Evolutionary conservation across 1,284 basidiomycete genomes (phyloP), one percentile per base, ranked within the genome.

Genomic region (Heterobasidion parviporum): DNA sequence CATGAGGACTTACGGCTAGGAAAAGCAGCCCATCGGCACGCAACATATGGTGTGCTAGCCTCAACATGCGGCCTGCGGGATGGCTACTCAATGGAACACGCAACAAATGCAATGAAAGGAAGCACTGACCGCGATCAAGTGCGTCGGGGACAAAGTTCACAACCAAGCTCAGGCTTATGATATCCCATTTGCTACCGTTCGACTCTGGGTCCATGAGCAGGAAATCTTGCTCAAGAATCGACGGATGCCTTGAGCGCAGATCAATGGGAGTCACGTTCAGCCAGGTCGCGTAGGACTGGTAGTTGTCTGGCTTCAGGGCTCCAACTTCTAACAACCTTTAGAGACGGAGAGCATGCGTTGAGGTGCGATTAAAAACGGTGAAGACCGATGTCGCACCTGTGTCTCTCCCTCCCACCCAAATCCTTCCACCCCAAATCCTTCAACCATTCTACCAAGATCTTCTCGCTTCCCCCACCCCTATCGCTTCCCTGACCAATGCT

Each of bases 121-220:
- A 8, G 35, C 43, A 32, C 73, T 54, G 59, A 90, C 92, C 92
- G 82, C 92, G 72, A 55, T 91, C 83, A 54, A 72, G 72, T 0
- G 87, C 73, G 35, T 84, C 79, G n/a, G 89, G 85, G 0, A 92
- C 89, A 66, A 94, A 95, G 64, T 95, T 95, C 3, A 95, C 69
- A 4, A 95, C 92, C 34, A 95, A 72, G 64, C 90, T 93, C 34
- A 93, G 79, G 66, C 89, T 92, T 57, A 94, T 79, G 18, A 85
- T 63, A 63, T 92, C 87, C 84, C 91, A 94, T 61, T 73, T 74
- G 55, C 68, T 72, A 1, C 68, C 64, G 61, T 85, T 72, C 56
- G 77, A 68, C 1, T 63, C 66, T 56, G 70, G 65, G 58, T 83
- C 74, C 70, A 90, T 74, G 20, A 77, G 66, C 50, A 94, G 68